phyloP scores from a whole-genome alignment of 805 yeast genomes.

The Pichia manshurica region DNA sequence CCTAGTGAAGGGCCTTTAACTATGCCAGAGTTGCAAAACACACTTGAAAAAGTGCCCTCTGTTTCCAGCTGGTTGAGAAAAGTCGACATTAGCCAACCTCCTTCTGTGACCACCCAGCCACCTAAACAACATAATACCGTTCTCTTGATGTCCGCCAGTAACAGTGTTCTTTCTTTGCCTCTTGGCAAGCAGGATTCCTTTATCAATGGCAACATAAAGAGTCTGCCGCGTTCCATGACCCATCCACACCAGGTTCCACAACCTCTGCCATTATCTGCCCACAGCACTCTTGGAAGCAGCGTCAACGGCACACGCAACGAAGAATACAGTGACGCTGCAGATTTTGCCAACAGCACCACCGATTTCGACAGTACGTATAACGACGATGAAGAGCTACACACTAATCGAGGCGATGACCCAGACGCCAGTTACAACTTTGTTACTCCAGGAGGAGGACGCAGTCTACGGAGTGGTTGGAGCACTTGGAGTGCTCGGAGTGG shows the following conservation, averaged over 20 bases:
- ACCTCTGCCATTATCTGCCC: not conserved
- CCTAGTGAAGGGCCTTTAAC: slow-evolving; percentile 5
- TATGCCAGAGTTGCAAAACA: not conserved
- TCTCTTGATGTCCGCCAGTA: slow-evolving; percentile 10
- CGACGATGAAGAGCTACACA: not conserved
- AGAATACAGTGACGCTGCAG: not conserved
- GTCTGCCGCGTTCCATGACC: not conserved
- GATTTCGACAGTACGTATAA: not conserved
- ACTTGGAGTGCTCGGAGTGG: slow-evolving; percentile 6
- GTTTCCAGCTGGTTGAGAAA: slow-evolving; percentile 3
- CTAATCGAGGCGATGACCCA: not conserved
- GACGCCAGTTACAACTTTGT: not conserved
- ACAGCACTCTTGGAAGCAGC: not conserved
- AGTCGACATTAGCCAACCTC: not conserved
- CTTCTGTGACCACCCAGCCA: not conserved
- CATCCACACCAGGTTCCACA: not conserved
- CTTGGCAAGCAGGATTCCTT: not conserved
- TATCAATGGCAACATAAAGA: not conserved
- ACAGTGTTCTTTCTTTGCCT: slow-evolving; percentile 10
- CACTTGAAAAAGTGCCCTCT: slow-evolving; percentile 2
- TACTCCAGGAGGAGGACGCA: not conserved
- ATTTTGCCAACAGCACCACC: not conserved
- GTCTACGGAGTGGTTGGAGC: not conserved
- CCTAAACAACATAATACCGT: slow-evolving; percentile 2
- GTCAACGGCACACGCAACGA: not conserved